These are phyloP conservation scores for Podospora australis DNA, from an alignment of 495 filamentous ascomycete genomes.

Conservation along the genomic window DNA sequence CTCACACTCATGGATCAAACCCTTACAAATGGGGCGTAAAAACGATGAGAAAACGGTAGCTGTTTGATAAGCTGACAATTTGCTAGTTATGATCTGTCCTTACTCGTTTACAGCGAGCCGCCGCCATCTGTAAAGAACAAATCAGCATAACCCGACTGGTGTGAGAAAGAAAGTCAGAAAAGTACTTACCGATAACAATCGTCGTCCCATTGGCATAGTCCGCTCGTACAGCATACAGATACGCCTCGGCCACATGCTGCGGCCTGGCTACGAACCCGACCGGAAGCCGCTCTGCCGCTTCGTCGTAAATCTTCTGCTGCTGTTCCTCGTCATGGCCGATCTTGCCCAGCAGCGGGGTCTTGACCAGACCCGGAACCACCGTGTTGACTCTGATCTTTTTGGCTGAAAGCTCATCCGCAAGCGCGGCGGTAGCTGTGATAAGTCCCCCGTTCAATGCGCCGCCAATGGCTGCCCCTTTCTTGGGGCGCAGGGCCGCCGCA, in stretches of 20 bases:
- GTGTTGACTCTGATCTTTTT: constrained; percentile 47
- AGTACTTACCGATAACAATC: constrained; percentile 31
- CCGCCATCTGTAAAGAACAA: constrained; percentile 2
- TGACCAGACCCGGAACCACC: constrained; percentile 45
- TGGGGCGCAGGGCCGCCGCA: constrained; percentile 32
- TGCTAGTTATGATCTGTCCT: not conserved
- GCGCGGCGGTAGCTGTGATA: constrained; percentile 33
- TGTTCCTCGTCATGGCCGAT: constrained; percentile 28
- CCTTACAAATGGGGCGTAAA: not conserved
- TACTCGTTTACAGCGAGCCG: constrained; percentile 2
- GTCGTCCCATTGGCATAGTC: constrained; percentile 43
- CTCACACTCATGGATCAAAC: not conserved
- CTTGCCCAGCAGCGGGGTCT: constrained; percentile 43
- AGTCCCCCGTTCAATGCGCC: constrained; percentile 34
- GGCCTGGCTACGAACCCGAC: constrained; percentile 42
- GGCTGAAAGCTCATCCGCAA: constrained; percentile 47
- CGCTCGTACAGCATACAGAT: constrained; percentile 52
- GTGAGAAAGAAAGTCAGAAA: not conserved
- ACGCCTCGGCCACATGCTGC: constrained; percentile 51
- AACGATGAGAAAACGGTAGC: not conserved
- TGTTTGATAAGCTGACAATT: not conserved
- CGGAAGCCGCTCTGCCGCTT: constrained; percentile 22
- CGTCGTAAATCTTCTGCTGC: constrained; percentile 28
- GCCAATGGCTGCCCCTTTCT: constrained; percentile 29
- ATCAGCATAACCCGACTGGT: not conserved